Evolutionary conservation across 345 rosid species (phyloP).

Genomic region (Syzygium oleosum): DNA sequence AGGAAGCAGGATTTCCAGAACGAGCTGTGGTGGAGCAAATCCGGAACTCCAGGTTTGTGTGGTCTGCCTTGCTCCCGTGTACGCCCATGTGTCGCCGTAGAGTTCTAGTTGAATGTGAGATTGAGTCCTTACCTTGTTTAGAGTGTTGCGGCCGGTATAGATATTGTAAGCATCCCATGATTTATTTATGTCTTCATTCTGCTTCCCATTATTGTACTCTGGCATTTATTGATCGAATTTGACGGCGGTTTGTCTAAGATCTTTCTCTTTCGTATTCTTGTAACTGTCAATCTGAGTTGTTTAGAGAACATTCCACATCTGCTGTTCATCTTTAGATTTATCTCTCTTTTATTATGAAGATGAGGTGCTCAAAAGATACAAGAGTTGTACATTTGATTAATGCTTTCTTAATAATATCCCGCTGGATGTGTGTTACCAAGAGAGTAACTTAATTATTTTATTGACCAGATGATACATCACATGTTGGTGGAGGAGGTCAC

Average conservation of each 20-base stretch:
- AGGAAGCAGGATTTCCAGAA: slow-evolving; percentile 26
- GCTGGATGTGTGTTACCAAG: neutral
- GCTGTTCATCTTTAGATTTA: neutral
- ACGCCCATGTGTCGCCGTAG: neutral
- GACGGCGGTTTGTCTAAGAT: neutral
- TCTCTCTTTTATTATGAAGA: neutral
- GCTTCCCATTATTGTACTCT: neutral
- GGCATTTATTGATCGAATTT: neutral
- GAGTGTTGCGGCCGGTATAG: neutral
- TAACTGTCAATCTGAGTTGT: neutral
- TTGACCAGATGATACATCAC: slow-evolving; percentile 25
- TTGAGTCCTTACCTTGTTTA: neutral
- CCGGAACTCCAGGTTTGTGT: slow-evolving; percentile 28
- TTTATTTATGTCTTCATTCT: neutral
- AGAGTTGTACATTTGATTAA: neutral
- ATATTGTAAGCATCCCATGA: neutral
- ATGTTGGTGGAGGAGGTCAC: slow-evolving; percentile 20
- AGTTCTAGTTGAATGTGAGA: neutral
- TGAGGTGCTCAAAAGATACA: neutral
- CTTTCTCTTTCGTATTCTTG: neutral
- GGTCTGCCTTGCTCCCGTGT: neutral
- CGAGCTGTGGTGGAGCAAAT: slow-evolving; percentile 31
- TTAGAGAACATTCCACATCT: neutral
- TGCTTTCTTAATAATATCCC: neutral
- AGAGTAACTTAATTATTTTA: neutral